A percentile compares a stretch with the other conserved stretches of the same genome.
Evolutionary conservation across 768 basidiomycete genomes (phyloP).

Genomic region (Pisolithus tinctorius): DNA sequence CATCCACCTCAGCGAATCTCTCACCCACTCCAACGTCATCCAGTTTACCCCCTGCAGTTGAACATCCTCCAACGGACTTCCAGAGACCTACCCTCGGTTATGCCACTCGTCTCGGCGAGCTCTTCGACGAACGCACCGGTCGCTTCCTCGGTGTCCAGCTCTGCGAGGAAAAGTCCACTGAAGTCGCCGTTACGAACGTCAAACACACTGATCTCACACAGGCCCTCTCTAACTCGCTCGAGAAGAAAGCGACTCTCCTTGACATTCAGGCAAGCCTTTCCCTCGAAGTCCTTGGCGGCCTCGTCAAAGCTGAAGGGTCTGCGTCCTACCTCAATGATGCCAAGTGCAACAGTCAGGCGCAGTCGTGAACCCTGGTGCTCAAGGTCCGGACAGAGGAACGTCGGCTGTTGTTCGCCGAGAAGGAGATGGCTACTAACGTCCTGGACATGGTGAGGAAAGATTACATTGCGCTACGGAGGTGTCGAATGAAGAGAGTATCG

Average conservation of each 20-base stretch:
- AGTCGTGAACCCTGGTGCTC: background rate
- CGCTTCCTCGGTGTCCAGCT: background rate
- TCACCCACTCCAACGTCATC: no score
- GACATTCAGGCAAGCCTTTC: background rate
- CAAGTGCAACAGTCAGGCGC: background rate
- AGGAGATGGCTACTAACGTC: background rate
- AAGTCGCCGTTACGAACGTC: background rate
- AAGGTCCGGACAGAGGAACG: background rate
- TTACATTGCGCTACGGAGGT: conserved; percentile 2
- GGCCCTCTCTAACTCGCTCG: background rate
- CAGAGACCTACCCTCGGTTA: background rate
- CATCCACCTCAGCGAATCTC: no score
- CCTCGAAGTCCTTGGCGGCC: background rate
- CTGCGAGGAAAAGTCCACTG: background rate
- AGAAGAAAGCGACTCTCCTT: background rate
- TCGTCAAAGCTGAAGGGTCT: background rate
- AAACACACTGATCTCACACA: background rate
- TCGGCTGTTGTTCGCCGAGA: background rate
- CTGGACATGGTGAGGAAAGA: background rate
- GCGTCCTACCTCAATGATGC: background rate
- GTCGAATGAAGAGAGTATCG: conserved; percentile 9
- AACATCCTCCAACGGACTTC: background rate
- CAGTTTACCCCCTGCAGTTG: no score
- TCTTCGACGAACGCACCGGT: background rate
- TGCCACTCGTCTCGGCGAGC: no score